phyloP scores from a whole-genome alignment of 2,329 filamentous ascomycete species.

The Neofusicoccum ribis region DNA sequence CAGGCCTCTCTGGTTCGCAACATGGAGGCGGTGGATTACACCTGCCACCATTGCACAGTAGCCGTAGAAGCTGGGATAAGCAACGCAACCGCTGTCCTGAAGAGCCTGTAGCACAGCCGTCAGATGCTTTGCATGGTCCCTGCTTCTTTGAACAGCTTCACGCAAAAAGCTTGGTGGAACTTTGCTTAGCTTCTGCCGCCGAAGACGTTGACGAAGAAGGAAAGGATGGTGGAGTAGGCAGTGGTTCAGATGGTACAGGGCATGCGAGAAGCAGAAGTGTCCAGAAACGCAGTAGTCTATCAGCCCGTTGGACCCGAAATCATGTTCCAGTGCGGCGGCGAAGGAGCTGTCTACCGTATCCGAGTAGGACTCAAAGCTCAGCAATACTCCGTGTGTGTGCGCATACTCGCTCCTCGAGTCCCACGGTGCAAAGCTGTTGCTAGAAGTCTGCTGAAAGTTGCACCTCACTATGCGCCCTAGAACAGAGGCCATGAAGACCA shows the following conservation, averaged over 20 bases:
- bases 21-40: conserved; percentile 20
- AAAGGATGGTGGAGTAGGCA: conserved; percentile 42
- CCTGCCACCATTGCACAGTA: conserved; percentile 36
- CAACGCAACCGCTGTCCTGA: conserved; percentile 24
- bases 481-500: conserved; percentile 36
- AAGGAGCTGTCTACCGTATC: conserved; percentile 26
- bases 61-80: conserved; percentile 34
- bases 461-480: conserved; percentile 36
- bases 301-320: conserved; percentile 12
- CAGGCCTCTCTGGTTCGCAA: neutral
- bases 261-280: conserved; percentile 34
- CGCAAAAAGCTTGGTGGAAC: conserved; percentile 33
- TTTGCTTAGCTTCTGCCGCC: conserved; percentile 26
- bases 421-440: conserved; percentile 34
- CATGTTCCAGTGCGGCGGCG: conserved; percentile 22
- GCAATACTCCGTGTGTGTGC: conserved; percentile 33
- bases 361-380: conserved; percentile 35
- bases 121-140: conserved; percentile 33
- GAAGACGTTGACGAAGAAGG: conserved; percentile 30
- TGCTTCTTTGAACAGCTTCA: conserved; percentile 28
- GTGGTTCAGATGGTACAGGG: conserved; percentile 37
- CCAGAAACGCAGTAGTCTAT: conserved; percentile 28
- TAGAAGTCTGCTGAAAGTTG: conserved; percentile 24
- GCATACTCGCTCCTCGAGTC: conserved; percentile 38
- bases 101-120: conserved; percentile 28